These are phyloP conservation scores for Conticribra weissflogii DNA, from an alignment of 108 stramenopile species.

Conservation along the genomic window DNA sequence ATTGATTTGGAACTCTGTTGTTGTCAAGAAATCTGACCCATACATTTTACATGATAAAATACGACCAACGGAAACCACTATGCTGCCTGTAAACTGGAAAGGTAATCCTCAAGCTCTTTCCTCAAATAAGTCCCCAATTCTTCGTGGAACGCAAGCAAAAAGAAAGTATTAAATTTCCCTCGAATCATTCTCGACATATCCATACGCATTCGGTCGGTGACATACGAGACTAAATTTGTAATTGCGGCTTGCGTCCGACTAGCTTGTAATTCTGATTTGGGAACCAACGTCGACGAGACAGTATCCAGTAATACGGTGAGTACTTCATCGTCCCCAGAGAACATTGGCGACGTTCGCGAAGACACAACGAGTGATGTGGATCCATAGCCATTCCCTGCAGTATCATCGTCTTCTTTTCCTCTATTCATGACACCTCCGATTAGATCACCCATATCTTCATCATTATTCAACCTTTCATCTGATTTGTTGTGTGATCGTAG, in stretches of 20 bases:
- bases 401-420: constrained; percentile 2
- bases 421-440: constrained; percentile 21
- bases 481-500: neutral
- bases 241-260: constrained; percentile 30
- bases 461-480: constrained; percentile 1
- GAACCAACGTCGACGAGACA: constrained; percentile 13
- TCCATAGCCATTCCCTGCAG: neutral
- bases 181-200: constrained; percentile 28
- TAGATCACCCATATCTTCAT: constrained; percentile 22
- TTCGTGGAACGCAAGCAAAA: constrained; percentile 27
- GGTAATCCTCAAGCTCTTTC: constrained; percentile 23
- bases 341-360: constrained; percentile 26
- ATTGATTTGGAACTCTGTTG: no score
- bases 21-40: no score
- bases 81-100: neutral
- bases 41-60: no score
- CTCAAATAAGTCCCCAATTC: constrained; percentile 27
- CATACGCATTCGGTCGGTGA: constrained; percentile 24
- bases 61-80: no score
- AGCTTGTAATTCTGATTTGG: constrained; percentile 30
- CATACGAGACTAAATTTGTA: constrained; percentile 11
- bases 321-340: constrained; percentile 28
- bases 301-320: constrained; percentile 19
- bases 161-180: constrained; percentile 36
- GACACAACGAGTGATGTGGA: constrained; percentile 19